Base-by-base conservation (phyloP, 805 yeast species). In the Blastobotrys attinorum region DNA sequence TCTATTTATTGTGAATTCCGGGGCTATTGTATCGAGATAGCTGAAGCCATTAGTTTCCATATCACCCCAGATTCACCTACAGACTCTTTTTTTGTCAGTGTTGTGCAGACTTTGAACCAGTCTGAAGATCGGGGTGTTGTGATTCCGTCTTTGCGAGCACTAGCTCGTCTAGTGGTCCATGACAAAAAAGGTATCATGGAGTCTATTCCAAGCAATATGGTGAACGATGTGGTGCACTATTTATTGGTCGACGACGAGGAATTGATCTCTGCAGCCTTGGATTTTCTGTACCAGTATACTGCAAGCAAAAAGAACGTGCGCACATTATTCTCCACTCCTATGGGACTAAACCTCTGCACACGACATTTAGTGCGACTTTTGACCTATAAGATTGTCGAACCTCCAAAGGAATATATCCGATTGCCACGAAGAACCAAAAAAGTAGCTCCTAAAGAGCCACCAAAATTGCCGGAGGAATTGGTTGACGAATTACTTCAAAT, bases 1-100 rank as follows among this genome's bases (percentile, higher is more conserved):
- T 63, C 64, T 40, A 21, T 38, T 21, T 40, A 37, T 31, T 72
- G 71, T 43, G 96, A 88, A 58, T 64, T 81, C 22, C 65, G 80
- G 37, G 74, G 71, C 45, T 84, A 85, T 59, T 66, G 80, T 11
- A 62, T 86, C 42, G 98, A 92, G 61, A 73, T 88, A 25, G 73
- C 85, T 48, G 97, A 92, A 59, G 80, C 89, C 2, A 75, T 88
- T 25, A 77, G 90, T 2, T 82, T 96, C 35, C 86, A 85, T 61
- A 71, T 83, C 52, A 77, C 88, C 3, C 89, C 92, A 23, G 83
- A 81, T 22, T 71, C 77, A 20, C 72, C 77, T 40, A 79, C 81
- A 52, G 92, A 88, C 57, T 76, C 76, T 13, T 60, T 88, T 49
- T 79, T 88, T 61, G 59, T 72, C 43, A 67, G 72, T 1, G 66